Percentiles rank a stretch among this genome's conserved stretches.
These are phyloP conservation scores for Trichoderma koningiopsis DNA, from an alignment of 2,329 filamentous ascomycete species.

Conservation along the genomic window DNA sequence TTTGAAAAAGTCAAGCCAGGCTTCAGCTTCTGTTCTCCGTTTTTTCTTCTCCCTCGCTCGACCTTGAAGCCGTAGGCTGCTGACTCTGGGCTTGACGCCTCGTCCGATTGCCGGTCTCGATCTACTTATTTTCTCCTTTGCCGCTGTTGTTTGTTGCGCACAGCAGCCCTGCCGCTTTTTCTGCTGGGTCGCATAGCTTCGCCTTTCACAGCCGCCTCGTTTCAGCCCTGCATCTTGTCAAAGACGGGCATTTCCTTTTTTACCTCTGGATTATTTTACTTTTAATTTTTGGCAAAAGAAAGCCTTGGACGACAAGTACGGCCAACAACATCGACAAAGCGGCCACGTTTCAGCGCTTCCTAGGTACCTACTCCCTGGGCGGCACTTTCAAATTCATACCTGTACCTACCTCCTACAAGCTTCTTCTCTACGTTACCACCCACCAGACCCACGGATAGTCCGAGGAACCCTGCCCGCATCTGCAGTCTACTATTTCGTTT, in stretches of 20 bases:
- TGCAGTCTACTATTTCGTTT: background rate
- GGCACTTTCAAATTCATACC: background rate
- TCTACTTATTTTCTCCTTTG: background rate
- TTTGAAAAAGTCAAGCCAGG: background rate
- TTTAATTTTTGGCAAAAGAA: background rate
- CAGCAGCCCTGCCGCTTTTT: constrained; percentile 1
- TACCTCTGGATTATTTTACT: background rate
- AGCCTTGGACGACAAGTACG: background rate
- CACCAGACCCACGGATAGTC: background rate
- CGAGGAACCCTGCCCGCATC: background rate
- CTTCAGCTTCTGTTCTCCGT: background rate
- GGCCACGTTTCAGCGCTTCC: background rate
- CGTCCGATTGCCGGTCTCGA: background rate
- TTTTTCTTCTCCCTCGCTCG: background rate
- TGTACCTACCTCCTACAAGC: background rate
- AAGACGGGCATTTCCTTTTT: background rate
- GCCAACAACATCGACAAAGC: background rate
- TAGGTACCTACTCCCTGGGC: background rate
- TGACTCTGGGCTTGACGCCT: background rate
- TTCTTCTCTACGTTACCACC: background rate
- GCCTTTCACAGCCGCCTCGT: background rate
- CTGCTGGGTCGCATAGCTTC: background rate
- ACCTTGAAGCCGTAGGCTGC: background rate
- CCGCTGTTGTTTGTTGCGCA: constrained; percentile 9
- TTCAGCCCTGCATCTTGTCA: background rate